Conservation (phyloP, 768 basidiomycete genomes). For the Termitomyces sp. region DNA sequence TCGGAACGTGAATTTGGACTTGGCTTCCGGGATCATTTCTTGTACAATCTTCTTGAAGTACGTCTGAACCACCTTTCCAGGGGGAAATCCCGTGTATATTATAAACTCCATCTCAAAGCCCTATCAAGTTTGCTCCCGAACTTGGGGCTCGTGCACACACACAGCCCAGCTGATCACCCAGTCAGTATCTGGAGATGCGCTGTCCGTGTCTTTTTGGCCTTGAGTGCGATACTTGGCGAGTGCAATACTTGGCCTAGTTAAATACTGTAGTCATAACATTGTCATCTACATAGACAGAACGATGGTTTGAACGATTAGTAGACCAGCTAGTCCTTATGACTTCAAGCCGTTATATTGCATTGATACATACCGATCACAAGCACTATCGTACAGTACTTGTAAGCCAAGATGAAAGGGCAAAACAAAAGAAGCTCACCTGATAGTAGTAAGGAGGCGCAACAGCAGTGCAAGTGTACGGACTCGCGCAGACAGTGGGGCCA, state of each 20-base stretch:
- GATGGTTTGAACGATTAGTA: not conserved
- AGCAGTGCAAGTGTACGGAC: conserved; percentile 39
- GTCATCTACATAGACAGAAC: too few relatives aligned
- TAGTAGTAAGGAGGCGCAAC: conserved; percentile 53
- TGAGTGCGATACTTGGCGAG: too few relatives aligned
- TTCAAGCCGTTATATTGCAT: not conserved
- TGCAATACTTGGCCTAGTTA: not conserved
- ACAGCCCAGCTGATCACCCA: not conserved
- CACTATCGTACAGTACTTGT: conserved; percentile 13
- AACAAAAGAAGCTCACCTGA: conserved; percentile 31
- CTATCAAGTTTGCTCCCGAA: not conserved
- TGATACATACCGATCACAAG: conserved; percentile 10
- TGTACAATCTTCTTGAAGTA: too few relatives aligned
- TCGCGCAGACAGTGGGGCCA: conserved; percentile 43
- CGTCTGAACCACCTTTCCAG: not conserved
- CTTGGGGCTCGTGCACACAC: not conserved
- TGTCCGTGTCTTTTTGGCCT: not conserved
- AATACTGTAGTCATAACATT: not conserved
- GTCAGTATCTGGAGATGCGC: not conserved
- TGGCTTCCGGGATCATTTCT: not conserved
- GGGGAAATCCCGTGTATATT: too few relatives aligned
- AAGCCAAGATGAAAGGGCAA: not conserved
- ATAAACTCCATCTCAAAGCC: too few relatives aligned
- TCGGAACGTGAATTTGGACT: not conserved
- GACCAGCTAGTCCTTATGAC: not conserved